Conservation (phyloP, 2,329 filamentous ascomycete genomes). For the Zymoseptoria brevis region DNA sequence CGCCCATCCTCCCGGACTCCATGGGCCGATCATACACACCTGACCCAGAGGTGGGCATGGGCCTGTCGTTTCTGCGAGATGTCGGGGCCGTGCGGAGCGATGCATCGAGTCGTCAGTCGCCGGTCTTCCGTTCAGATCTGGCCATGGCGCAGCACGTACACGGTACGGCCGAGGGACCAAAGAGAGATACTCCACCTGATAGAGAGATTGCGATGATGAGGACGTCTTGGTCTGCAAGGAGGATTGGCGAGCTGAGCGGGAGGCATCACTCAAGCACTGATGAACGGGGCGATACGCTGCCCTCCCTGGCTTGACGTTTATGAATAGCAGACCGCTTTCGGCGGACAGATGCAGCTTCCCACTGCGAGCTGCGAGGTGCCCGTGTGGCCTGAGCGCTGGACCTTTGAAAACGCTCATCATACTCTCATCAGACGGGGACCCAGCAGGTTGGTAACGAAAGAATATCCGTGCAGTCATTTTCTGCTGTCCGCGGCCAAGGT, state of each 20-base stretch:
- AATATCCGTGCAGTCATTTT: constrained; percentile 19
- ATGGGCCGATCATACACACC: constrained; percentile 27
- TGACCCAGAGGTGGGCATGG: constrained; percentile 18
- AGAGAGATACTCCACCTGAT: neutral
- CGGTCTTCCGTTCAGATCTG: constrained; percentile 7
- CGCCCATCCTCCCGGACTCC: constrained; percentile 22
- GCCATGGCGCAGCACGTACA: constrained; percentile 1
- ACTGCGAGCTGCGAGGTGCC: constrained; percentile 35
- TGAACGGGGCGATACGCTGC: constrained; percentile 6
- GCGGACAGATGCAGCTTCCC: constrained; percentile 39
- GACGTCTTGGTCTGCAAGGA: neutral
- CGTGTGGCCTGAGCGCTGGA: constrained; percentile 36
- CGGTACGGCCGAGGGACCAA: neutral
- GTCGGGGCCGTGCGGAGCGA: constrained; percentile 17
- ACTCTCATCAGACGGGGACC: constrained; percentile 27
- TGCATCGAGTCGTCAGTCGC: constrained; percentile 13
- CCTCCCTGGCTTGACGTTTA: constrained; percentile 23
- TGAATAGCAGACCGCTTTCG: constrained; percentile 33
- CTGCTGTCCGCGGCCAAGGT: constrained; percentile 22
- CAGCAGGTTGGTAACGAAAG: constrained; percentile 32
- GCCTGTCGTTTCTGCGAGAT: constrained; percentile 13
- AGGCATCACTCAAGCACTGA: neutral
- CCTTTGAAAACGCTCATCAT: constrained; percentile 32
- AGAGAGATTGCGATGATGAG: neutral
- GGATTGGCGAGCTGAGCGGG: neutral